Base-by-base conservation (phyloP, 345 rosid genomes). In the Corchorus olitorius region DNA sequence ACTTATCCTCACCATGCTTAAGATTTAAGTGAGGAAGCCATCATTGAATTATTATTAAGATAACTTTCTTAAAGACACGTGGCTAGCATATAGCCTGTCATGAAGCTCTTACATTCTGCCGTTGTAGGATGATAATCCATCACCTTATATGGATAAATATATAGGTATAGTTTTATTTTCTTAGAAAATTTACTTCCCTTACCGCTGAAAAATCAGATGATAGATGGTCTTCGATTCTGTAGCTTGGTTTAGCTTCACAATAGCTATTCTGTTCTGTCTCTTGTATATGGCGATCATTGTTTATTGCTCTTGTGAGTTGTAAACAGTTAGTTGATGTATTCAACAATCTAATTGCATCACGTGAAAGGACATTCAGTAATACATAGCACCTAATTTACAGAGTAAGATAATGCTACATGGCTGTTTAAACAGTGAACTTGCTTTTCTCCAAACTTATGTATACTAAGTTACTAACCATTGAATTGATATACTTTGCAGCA, bases 401-500 rank as follows among this genome's bases (percentile, higher is more conserved):
- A 68, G 56, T 8, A 55, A 41, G 11, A 72, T 12, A 73, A 56
- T 77, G 12, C 62, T 70, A 15, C 4, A 64, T n/a, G 6, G 60
- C 65, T 62, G 15, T 69, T 17, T 19, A 77, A 73, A 20, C 53
- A 69, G 20, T 10, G 74, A 35, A 52, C 8, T 35, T 65, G 41
- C 27, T 10, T 49, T 74, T 68, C 71, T 62, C 61, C 59, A 50
- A 54, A 39, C 72, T 68, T 55, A 20, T 65, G 6, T 41, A 27
- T 27, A 27, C 27, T 27, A 27, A 27, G 27, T 73, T 72, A 66
- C 60, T 73, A 50, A 83, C 64, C n/a, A 45, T n/a, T 16, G 6
- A 22, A 43, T 64, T 79, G 77, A 39, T 72, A 56, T 55, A 68
- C 76, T 78, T 88, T 87, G 80, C 89, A 95, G 99, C 72, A 82